phyloP scores from a whole-genome alignment of 306 rosid species.

The Acmispon strigosus region DNA sequence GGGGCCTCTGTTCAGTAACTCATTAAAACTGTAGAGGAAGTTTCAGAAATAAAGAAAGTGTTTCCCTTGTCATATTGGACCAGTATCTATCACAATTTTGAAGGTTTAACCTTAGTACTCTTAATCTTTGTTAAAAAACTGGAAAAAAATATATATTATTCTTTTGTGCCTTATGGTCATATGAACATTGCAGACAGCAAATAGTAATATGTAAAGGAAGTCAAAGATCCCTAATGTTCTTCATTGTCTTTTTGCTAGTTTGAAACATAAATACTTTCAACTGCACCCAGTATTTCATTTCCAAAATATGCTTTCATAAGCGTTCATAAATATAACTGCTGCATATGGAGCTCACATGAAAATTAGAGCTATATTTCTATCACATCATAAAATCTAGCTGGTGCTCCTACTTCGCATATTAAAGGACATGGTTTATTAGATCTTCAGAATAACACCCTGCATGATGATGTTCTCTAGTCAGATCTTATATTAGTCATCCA shows the following conservation, averaged over 20 bases:
- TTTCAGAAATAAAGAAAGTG: too few species aligned
- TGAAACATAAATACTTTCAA: background rate
- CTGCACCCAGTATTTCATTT: too few species aligned
- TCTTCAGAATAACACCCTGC: background rate
- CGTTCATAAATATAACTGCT: background rate
- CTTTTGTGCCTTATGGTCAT: background rate
- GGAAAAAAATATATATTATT: too few species aligned
- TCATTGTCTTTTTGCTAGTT: background rate
- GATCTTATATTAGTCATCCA: background rate
- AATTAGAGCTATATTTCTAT: background rate
- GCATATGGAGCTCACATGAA: background rate
- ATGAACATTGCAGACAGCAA: background rate
- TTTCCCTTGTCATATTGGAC: too few species aligned
- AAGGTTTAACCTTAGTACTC: background rate
- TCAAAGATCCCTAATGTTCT: background rate
- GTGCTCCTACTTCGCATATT: background rate
- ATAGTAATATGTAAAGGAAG: background rate
- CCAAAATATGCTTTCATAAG: too few species aligned
- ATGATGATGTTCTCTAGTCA: background rate
- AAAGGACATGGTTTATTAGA: background rate
- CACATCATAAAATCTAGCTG: background rate
- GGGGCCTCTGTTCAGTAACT: too few species aligned
- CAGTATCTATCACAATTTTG: too few species aligned
- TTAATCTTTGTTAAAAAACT: background rate
- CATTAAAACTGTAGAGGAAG: too few species aligned